Percentiles rank a stretch among this genome's conserved stretches.
Conservation (phyloP, 495 filamentous ascomycete species). For the Tetracladium marchalianum region DNA sequence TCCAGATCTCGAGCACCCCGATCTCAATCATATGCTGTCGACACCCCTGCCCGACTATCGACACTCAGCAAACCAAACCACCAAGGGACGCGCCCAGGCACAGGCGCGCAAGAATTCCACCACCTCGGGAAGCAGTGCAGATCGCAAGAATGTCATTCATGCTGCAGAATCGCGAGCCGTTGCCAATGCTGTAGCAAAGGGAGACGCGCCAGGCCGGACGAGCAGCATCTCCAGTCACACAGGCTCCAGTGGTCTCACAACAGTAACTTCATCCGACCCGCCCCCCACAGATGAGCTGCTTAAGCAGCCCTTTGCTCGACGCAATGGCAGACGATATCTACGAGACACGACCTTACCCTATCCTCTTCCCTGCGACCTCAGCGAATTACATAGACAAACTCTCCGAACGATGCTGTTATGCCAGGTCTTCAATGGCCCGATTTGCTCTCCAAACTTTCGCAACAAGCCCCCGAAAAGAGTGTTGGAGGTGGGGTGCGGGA, state of each 20-base stretch:
- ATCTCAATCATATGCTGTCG: constrained; percentile 18
- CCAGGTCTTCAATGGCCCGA: constrained; percentile 68
- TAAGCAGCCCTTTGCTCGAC: constrained; percentile 54
- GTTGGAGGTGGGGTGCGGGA: constrained; percentile 82
- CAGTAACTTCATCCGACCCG: constrained; percentile 15
- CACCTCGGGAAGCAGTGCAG: constrained; percentile 7
- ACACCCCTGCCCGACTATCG: constrained; percentile 19
- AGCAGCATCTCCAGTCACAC: constrained; percentile 19
- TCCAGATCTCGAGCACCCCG: neutral
- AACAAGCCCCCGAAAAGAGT: constrained; percentile 64
- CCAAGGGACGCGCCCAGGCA: constrained; percentile 11
- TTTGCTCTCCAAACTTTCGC: constrained; percentile 58
- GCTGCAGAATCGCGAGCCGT: constrained; percentile 7
- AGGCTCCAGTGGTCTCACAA: constrained; percentile 14
- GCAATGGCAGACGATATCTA: constrained; percentile 72
- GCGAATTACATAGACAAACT: constrained; percentile 80
- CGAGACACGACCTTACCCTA: constrained; percentile 67
- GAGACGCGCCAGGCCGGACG: constrained; percentile 7
- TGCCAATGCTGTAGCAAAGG: constrained; percentile 4
- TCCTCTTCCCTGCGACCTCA: constrained; percentile 78
- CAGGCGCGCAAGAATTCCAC: constrained; percentile 12
- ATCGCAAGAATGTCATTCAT: constrained; percentile 14
- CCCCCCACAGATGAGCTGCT: constrained; percentile 20
- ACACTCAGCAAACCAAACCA: constrained; percentile 19
- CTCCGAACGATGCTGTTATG: constrained; percentile 73